phyloP scores from a whole-genome alignment of 305 asterid species.

The Fraxinus sp. region DNA sequence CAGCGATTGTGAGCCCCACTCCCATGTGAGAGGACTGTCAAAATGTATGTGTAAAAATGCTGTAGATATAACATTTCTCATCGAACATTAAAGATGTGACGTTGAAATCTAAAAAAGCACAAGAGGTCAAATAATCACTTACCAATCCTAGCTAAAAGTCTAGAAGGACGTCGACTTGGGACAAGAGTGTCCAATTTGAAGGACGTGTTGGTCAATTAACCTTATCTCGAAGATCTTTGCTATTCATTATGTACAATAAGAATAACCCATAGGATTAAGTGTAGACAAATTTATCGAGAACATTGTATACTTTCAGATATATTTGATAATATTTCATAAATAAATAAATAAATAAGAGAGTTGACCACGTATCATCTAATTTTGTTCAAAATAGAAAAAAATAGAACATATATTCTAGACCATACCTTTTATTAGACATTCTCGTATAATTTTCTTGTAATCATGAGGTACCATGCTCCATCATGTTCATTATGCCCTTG shows the following conservation, averaged over 20 bases:
- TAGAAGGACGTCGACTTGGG: neutral
- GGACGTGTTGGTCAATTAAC: neutral
- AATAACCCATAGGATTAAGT: neutral
- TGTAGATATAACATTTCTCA: no score
- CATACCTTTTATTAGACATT: no score
- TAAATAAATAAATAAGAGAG: neutral
- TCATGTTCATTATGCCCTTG: neutral
- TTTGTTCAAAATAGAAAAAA: neutral
- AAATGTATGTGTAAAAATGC: no score
- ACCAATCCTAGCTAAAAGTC: neutral
- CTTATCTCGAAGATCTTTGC: neutral
- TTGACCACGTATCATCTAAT: neutral
- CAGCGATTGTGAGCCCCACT: no score
- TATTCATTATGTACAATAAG: neutral
- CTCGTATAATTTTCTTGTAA: slow-evolving; percentile 28
- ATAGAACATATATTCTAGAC: neutral
- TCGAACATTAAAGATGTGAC: no score
- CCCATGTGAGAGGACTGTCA: no score
- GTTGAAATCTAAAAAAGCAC: neutral
- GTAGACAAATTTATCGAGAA: neutral
- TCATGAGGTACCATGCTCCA: slow-evolving; percentile 57
- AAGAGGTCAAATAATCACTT: neutral
- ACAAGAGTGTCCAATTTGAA: neutral
- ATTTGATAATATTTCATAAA: neutral
- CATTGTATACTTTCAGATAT: neutral